Conservation (phyloP, 441 rosid genomes). For the Capsella rubella region DNA sequence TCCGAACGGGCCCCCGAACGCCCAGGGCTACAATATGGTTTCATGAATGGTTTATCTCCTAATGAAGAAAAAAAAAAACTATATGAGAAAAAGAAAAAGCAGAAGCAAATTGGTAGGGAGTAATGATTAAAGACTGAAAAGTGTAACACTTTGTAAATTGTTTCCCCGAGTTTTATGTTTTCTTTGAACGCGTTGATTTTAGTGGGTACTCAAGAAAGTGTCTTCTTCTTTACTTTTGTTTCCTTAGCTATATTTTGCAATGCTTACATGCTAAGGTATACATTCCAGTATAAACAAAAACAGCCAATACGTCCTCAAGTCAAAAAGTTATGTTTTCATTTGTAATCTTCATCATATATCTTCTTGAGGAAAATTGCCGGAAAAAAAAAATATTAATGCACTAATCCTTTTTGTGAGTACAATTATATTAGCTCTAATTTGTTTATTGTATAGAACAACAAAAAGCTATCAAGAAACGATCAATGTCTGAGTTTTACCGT, state of each 20-base stretch:
- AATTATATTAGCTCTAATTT: too few relatives aligned
- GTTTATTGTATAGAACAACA: too few relatives aligned
- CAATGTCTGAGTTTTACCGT: too few relatives aligned
- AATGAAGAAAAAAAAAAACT: not conserved
- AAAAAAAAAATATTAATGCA: too few relatives aligned
- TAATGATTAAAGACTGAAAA: constrained; percentile 27
- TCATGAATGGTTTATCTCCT: not conserved
- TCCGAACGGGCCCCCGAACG: too few relatives aligned
- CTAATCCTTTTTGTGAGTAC: too few relatives aligned
- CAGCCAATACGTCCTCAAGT: not conserved
- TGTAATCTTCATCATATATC: too few relatives aligned
- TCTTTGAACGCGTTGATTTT: constrained; percentile 25
- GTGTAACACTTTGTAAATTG: constrained; percentile 17
- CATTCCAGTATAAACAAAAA: not conserved
- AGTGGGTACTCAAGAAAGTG: constrained; percentile 42
- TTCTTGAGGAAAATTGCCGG: too few relatives aligned
- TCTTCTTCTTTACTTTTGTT: constrained; percentile 24
- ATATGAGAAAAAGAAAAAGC: constrained; percentile 11
- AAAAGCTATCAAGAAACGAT: too few relatives aligned
- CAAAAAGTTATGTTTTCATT: too few relatives aligned
- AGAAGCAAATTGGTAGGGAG: not conserved
- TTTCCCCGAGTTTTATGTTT: not conserved
- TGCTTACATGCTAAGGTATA: constrained; percentile 38
- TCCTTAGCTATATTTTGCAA: constrained; percentile 13
- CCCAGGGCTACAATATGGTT: too few relatives aligned